A percentile compares a stretch with the other conserved stretches of the same genome.
Evolutionary conservation across 306 rosid species (phyloP).

Genomic region (Boehmeria nivea): DNA sequence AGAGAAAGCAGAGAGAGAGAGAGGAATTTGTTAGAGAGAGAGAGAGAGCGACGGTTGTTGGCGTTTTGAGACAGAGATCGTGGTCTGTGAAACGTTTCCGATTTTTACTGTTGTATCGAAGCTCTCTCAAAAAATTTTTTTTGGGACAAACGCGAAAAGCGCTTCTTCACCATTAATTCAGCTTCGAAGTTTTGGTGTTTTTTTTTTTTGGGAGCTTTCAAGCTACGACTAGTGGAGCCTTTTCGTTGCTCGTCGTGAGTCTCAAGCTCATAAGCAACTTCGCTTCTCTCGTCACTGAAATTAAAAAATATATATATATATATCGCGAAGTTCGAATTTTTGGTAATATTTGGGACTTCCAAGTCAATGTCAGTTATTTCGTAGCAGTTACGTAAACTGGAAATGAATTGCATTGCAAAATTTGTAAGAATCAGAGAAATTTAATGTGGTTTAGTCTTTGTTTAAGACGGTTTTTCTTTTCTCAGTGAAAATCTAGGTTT

Average conservation of each 20-base stretch:
- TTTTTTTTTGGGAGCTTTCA: slow-evolving; percentile 23
- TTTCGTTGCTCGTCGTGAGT: neutral
- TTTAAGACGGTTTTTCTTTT: neutral
- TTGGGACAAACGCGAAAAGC: no score
- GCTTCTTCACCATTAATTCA: slow-evolving; percentile 14
- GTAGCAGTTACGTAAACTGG: slow-evolving; percentile 1
- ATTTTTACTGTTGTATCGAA: slow-evolving; percentile 40
- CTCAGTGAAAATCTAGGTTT: slow-evolving; percentile 5
- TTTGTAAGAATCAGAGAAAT: slow-evolving; percentile 12
- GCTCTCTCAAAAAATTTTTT: no score
- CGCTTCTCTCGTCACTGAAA: slow-evolving; percentile 1
- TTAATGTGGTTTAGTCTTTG: slow-evolving; percentile 3
- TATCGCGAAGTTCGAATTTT: neutral
- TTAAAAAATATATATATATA: neutral
- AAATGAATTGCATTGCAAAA: slow-evolving; percentile 2
- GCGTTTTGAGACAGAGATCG: slow-evolving; percentile 30
- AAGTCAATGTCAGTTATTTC: slow-evolving; percentile 1
- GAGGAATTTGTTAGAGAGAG: slow-evolving; percentile 4
- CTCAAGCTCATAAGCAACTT: slow-evolving; percentile 2
- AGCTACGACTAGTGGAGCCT: slow-evolving; percentile 29
- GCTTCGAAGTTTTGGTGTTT: slow-evolving; percentile 1
- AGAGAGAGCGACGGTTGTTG: slow-evolving; percentile 5
- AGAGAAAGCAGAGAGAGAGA: slow-evolving; percentile 14
- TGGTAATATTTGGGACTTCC: slow-evolving; percentile 1
- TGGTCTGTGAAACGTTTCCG: slow-evolving; percentile 22